phyloP scores from a whole-genome alignment of 257 asterid genomes.

The Capsicum baccatum region DNA sequence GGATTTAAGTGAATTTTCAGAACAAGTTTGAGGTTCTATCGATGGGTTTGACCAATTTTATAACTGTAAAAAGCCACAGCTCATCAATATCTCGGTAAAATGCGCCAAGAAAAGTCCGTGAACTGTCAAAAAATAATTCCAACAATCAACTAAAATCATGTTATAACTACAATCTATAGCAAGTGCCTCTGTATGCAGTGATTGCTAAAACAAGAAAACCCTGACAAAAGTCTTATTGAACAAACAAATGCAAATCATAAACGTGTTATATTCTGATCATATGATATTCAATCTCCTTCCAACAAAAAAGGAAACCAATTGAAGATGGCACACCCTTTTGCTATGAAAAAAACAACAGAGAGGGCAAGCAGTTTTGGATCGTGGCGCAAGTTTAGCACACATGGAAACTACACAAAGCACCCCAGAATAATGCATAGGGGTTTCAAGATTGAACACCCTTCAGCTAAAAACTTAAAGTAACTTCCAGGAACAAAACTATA shows the following conservation, averaged over 20 bases:
- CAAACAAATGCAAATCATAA: not conserved
- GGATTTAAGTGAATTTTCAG: too few species aligned
- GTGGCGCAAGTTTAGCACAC: not conserved
- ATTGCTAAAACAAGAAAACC: not conserved
- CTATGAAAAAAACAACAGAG: not conserved
- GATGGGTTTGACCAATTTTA: not conserved
- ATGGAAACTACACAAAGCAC: not conserved
- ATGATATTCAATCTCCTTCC: not conserved
- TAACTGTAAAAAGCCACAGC: not conserved
- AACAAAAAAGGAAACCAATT: not conserved
- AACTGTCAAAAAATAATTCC: not conserved
- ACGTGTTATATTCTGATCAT: not conserved
- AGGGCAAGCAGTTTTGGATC: not conserved
- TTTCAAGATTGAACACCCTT: not conserved
- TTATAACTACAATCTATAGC: not conserved
- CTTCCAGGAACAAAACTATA: not conserved
- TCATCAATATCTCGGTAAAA: not conserved
- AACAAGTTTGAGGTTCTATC: too few species aligned
- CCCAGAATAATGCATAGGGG: not conserved
- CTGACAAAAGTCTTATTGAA: not conserved
- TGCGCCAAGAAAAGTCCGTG: conserved; percentile 1
- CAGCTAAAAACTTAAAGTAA: not conserved
- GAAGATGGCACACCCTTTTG: not conserved
- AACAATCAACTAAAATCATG: not conserved
- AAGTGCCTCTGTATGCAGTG: not conserved